Evolutionary conservation across 257 asterid genomes (phyloP), one percentile per base, ranked within the genome.

Genomic region (Nicotiana tomentosiformis): DNA sequence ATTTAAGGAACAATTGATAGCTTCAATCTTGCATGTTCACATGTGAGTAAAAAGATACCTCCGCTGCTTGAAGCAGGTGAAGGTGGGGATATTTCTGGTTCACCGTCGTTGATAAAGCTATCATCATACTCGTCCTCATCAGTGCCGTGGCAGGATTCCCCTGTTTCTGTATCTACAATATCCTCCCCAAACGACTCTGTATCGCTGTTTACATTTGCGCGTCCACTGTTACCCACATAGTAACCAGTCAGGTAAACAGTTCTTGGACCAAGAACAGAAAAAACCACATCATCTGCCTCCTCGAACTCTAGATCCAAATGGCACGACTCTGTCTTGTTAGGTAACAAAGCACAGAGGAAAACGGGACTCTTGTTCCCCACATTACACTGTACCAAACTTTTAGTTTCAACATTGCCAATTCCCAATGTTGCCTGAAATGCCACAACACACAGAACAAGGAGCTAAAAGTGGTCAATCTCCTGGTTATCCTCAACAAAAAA

Each of bases 171-270:
- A 87, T 89, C 81, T 83, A 89, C 98, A 84, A 95, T 91, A 88
- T 95, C 97, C 90, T 90, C 93, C n/a, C 99, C 99, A 72, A 74
- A 91, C 32, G 97, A 90, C 78, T 95, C 98, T 93, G 94, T 88
- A 78, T 95, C 99, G 80, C 93, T 93, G 53, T 79, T 89, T 3
- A 64, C 67, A 88, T 77, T 83, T 51, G 88, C 58, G 46, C 37
- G 87, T 15, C 65, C 86, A 29, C 43, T 83, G 20, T 77, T 80
- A 53, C 79, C 83, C 84, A 92, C 89, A 64, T 88, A 95, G 81
- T 92, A 93, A 56, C 99, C 99, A 66, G 93, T 86, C 81, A 95
- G 93, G 87, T 86, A 90, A 84, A 93, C 93, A 82, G 91, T 91
- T 77, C 90, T 90, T 1, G 95, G 95, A 77, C 99, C 99, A 82